Base-by-base conservation (phyloP, 768 basidiomycete genomes). In the Leccinum ochraceum region DNA sequence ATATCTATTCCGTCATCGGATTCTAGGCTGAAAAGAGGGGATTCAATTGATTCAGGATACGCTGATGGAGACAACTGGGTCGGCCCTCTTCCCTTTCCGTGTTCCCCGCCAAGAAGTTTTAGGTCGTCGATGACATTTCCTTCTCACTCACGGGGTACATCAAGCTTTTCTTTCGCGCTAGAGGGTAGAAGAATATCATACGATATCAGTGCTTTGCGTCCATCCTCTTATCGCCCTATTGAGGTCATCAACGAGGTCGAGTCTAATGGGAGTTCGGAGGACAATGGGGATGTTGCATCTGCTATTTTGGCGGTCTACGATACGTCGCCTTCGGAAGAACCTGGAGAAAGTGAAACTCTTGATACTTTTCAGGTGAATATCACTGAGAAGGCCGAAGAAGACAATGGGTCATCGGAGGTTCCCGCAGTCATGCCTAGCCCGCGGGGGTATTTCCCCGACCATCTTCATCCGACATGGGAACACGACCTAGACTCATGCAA, bases 41-140 rank as follows among this genome's bases (percentile, higher is more conserved):
- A 77, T 59, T 82, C 83, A 1, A 78, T 83, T 57, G 85, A 88
- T 69, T 87, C 86, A 2, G 86, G 83, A 17, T 84, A 84, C 64
- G 82, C 79, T 5, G 72, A 72, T 54, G 67, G 67, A 3, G 79
- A 78, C 26, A 63, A 53, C 46, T 85, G 86, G 84, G 75, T 76
- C 56, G 73, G 78, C 28, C 81, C 84, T 30, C 64, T 68, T 49
- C 77, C 80, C 16, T 67, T 82, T 53, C 73, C 76, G 28, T 63
- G 71, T 37, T 81, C 83, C 20, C 84, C 85, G 11, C 84, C 85
- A 37, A 76, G 76, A 48, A 80, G 75, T 62, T 78, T 57, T 80
- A 54, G 69, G 69, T 61, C 74, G 78, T 48, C 77, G 69, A 54
- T 86, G 81, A 3, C 84, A 81, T 63, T 57, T 14, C 53, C 37